These are phyloP conservation scores for Lactarius akahatsu DNA, from an alignment of 768 basidiomycete genomes.

Conservation along the genomic window DNA sequence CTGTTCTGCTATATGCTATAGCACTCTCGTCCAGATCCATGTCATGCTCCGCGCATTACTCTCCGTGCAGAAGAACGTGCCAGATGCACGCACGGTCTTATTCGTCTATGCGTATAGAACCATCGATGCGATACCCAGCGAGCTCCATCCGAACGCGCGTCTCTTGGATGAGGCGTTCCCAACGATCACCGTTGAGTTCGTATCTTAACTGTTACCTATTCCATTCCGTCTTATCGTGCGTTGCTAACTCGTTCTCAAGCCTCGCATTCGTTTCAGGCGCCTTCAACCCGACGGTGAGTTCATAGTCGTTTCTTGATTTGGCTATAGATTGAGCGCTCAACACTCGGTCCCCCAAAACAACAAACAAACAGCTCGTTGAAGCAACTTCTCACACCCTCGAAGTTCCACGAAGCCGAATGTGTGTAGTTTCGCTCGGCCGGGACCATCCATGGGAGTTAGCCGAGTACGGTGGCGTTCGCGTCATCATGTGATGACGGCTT, in stretches of 20 bases:
- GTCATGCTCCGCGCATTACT: slow-evolving; percentile 28
- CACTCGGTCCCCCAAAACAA: background rate
- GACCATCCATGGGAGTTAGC: slow-evolving; percentile 27
- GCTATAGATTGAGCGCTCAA: background rate
- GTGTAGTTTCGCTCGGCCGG: slow-evolving; percentile 22
- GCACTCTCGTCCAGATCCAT: slow-evolving; percentile 19
- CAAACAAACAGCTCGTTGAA: slow-evolving; percentile 22
- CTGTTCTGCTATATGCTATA: background rate
- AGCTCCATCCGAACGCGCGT: slow-evolving; percentile 30
- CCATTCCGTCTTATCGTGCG: background rate
- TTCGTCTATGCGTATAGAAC: slow-evolving; percentile 28
- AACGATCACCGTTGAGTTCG: slow-evolving; percentile 29
- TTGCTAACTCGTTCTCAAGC: slow-evolving; percentile 8
- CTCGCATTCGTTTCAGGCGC: slow-evolving; percentile 24
- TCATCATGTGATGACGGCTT: slow-evolving; percentile 23
- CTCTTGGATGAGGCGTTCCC: slow-evolving; percentile 30
- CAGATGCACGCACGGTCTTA: slow-evolving; percentile 27
- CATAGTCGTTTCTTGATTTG: background rate
- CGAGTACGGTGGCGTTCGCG: slow-evolving; percentile 25
- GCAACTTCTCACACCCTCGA: slow-evolving; percentile 22
- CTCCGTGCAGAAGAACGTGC: slow-evolving; percentile 26
- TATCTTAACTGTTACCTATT: background rate
- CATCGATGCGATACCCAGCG: slow-evolving; percentile 25
- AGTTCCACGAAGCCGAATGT: slow-evolving; percentile 28
- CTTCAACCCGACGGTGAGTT: slow-evolving; percentile 24